Percentiles rank a stretch among this genome's conserved stretches.
phyloP scores from a whole-genome alignment of 495 filamentous ascomycete species.

The Mytilinidion resinicola region DNA sequence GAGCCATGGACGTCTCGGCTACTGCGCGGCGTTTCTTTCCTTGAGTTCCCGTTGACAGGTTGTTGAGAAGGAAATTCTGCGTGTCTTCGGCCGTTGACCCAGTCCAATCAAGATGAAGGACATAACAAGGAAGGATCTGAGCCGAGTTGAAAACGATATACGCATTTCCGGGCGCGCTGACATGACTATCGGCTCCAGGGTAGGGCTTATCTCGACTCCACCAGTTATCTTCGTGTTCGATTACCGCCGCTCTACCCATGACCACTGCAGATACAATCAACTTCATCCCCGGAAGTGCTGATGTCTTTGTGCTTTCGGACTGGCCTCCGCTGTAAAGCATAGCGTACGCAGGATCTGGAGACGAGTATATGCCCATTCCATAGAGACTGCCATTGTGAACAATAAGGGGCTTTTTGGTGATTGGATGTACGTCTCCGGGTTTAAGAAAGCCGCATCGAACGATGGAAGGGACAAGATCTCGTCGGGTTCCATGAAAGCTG shows the following conservation, averaged over 20 bases:
- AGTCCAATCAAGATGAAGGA: constrained; percentile 38
- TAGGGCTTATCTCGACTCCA: constrained; percentile 15
- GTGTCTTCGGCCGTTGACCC: constrained; percentile 19
- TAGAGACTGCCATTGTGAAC: constrained; percentile 37
- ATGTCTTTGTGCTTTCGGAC: constrained; percentile 20
- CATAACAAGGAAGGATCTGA: constrained; percentile 40
- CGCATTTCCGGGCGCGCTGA: constrained; percentile 32
- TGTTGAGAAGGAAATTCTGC: background rate
- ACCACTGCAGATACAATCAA: constrained; percentile 38
- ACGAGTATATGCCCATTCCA: constrained; percentile 38
- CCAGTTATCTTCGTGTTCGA: constrained; percentile 28
- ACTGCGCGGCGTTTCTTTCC: background rate
- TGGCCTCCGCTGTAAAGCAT: constrained; percentile 29
- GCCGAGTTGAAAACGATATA: constrained; percentile 41
- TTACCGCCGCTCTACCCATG: constrained; percentile 33
- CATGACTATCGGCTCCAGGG: constrained; percentile 33
- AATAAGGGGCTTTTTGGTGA: constrained; percentile 15
- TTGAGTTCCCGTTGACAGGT: background rate
- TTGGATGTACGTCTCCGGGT: constrained; percentile 31
- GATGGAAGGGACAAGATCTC: constrained; percentile 36
- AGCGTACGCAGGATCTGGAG: constrained; percentile 32
- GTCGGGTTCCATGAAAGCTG: constrained; percentile 40
- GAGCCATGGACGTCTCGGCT: constrained; percentile 2
- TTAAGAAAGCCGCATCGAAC: constrained; percentile 41
- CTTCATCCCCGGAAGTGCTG: constrained; percentile 34